Evolutionary conservation across 2,329 filamentous ascomycete species (phyloP).

Genomic region (Fusarium chlamydosporum): DNA sequence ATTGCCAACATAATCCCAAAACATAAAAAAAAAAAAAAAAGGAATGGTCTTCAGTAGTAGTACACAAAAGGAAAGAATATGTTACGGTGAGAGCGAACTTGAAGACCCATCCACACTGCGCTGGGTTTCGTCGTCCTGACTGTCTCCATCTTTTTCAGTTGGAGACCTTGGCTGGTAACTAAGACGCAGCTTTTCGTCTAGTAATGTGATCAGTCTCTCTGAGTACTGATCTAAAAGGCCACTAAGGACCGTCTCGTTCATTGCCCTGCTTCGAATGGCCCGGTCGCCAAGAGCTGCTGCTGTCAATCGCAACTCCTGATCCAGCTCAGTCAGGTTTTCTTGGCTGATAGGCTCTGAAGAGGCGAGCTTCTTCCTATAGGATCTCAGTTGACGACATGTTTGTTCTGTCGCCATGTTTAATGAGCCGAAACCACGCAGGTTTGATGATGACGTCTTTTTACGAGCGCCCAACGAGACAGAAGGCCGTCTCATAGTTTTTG

Average conservation of each 20-base stretch:
- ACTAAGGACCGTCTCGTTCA: conserved; percentile 71
- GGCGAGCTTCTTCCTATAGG: conserved; percentile 74
- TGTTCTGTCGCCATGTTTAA: conserved; percentile 76
- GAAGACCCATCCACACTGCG: conserved; percentile 55
- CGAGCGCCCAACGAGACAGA: conserved; percentile 67
- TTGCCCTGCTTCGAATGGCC: conserved; percentile 66
- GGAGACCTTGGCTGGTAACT: conserved; percentile 55
- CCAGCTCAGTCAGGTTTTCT: conserved; percentile 72
- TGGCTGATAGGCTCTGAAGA: conserved; percentile 69
- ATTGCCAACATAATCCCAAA: conserved; percentile 14
- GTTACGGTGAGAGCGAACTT: conserved; percentile 55
- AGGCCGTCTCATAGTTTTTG: conserved; percentile 63
- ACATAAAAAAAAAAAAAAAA: conserved; percentile 27
- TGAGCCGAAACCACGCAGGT: conserved; percentile 66
- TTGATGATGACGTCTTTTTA: conserved; percentile 65
- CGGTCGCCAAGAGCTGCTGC: conserved; percentile 72
- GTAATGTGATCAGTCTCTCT: conserved; percentile 76
- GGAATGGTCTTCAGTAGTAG: conserved; percentile 13
- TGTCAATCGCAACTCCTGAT: conserved; percentile 75
- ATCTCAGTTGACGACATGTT: conserved; percentile 71
- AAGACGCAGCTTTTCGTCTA: conserved; percentile 78
- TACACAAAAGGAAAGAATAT: conserved; percentile 20
- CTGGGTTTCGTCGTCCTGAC: conserved; percentile 44
- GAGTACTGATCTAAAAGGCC: conserved; percentile 82
- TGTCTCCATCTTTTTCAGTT: conserved; percentile 49